Evolutionary conservation across 2,329 filamentous ascomycete genomes (phyloP), one percentile per base, ranked within the genome.

Genomic region (Monosporascus sp.): DNA sequence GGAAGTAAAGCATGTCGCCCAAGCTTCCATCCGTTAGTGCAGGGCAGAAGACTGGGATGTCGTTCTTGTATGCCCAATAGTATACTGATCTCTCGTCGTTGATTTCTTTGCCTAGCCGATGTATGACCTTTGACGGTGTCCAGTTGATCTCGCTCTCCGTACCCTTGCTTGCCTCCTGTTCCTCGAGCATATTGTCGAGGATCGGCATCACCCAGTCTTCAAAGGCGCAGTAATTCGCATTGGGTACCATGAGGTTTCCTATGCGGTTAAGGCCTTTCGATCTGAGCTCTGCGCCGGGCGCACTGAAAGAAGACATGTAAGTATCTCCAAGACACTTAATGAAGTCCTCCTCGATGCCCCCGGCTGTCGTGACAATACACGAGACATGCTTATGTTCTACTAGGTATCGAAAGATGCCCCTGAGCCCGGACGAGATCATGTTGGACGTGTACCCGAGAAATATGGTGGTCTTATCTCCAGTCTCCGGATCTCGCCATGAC

Each of bases 371-470:
- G 56, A 99, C 94, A 65, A 99, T 90, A 60, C 88, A 89, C 1
- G 91, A 94, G 58, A 99, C 86, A 68, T 97, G 92, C 58, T 86
- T 87, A 74, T 99, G 91, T 74, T 97, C 83, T 45, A 95, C 92
- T 1, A 99, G 83, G 75, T 91, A 99, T 53, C 94, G 89, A 60
- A 99, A 78, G 37, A 92, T 92, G 60, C 96, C 92, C 51, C 94
- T 85, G 31, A 99, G 82, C 8, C 94, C 94, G 3, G 93, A 99
- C 0, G 94, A 97, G 65, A 99, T 97, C 63, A 99, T 80, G 70
- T 99, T 99, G 49, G 91, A 96, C 9, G 94, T 99, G 75, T 97
- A 99, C 53, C 94, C 94, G 8, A 99, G 83, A 72, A 99, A 97
- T 63, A 99, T 93, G 55, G 94, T 97, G 18, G 94, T 94, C 64